Base-by-base conservation (phyloP, 257 asterid species). In the Solanum lycopersicoides region DNA sequence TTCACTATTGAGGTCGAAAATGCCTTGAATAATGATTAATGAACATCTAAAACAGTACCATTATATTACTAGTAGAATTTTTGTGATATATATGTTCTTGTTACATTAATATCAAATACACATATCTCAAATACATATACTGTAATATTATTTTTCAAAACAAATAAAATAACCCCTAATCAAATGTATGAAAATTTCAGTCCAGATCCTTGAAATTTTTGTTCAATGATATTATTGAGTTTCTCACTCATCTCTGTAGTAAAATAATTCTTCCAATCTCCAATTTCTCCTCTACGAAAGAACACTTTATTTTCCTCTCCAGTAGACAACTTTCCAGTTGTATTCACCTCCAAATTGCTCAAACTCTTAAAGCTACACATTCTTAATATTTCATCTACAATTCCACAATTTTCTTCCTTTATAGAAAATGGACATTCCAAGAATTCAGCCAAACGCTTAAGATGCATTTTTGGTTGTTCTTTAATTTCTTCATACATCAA, bases 261-360 rank as follows among this genome's bases (percentile, higher is more conserved):
- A n/a, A 87, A 44, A 45, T 63, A 42, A 44, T 87, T 82, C 63
- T 66, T 44, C 86, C 89, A 87, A 6, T 87, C 83, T n/a, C 83
- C 86, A 21, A 87, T 73, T 45, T 80, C 23, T 5, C 72, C 82
- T 59, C 23, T 79, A 2, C 89, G 28, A 16, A 87, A 87, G 10
- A 44, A 66, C 0, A 9, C 23, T 6, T 44, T 80, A 44, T 41
- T 44, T 16, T 41, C 86, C 53, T 6, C 71, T 28, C 84, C 87
- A 53, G 23, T 88, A 37, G 39, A 37, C 39, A 37, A 37, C 39
- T 37, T 37, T 37, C 84, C 87, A 53, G 15, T 88, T 63, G 28
- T 88, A 28, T 83, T 88, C 37, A 50, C 60, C 60, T 50, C 16
- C 39, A 37, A 37, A 37, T 37, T 37, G 39, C 39, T 37, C 39